A percentile compares a stretch with the other conserved stretches of the same genome.
Evolutionary conservation across 1,284 basidiomycete genomes (phyloP).

Genomic region (Irpex rosettiformis): DNA sequence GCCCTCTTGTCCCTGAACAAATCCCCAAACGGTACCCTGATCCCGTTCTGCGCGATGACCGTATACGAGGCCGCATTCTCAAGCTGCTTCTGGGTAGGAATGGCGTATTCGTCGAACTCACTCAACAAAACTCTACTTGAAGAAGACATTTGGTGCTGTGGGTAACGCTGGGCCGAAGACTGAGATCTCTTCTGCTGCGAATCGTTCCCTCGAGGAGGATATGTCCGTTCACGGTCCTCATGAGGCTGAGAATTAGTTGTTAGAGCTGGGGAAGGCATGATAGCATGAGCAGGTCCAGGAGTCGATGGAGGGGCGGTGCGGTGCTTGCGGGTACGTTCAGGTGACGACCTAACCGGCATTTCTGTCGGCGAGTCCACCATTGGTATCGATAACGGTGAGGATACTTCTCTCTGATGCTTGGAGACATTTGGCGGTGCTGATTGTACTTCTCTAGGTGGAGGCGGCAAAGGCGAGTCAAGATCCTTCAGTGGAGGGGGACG

Average conservation of each 20-base stretch:
- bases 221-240: slow-evolving; percentile 3
- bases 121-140: slow-evolving; percentile 5
- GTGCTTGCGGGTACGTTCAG: slow-evolving; percentile 8
- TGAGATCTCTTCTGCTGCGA: slow-evolving; percentile 7
- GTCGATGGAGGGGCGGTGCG: slow-evolving; percentile 18
- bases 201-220: neutral
- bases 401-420: neutral
- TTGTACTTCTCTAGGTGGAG: slow-evolving; percentile 6
- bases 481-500: slow-evolving; percentile 6
- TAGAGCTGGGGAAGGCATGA: slow-evolving; percentile 9
- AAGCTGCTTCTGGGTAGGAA: slow-evolving; percentile 49
- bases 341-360: neutral
- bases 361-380: neutral
- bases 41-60: slow-evolving; percentile 66
- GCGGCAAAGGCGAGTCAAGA: slow-evolving; percentile 13
- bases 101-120: slow-evolving; percentile 25
- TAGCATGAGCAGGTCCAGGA: slow-evolving; percentile 1
- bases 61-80: slow-evolving; percentile 57
- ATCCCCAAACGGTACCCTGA: slow-evolving; percentile 67
- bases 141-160: neutral
- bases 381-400: neutral
- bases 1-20: slow-evolving; percentile 65
- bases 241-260: slow-evolving; percentile 12
- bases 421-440: neutral
- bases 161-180: neutral